Conservation (phyloP, 345 rosid genomes). For the Carallia pectinifolia region DNA sequence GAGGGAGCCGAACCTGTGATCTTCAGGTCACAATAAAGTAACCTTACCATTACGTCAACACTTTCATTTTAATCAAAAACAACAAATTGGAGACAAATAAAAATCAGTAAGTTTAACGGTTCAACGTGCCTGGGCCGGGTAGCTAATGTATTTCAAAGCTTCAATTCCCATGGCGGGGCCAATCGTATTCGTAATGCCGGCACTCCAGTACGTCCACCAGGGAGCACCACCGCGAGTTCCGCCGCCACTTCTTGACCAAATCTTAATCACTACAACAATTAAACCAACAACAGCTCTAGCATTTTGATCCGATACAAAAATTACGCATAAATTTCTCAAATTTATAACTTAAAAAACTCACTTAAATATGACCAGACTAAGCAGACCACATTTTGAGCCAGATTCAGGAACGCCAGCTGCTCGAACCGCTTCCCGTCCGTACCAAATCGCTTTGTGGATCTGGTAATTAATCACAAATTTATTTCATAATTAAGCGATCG, state of each 20-base stretch:
- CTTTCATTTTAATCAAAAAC: too few relatives aligned
- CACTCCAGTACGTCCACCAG: slow-evolving; percentile 96
- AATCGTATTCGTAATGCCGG: slow-evolving; percentile 94
- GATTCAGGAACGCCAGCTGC: slow-evolving; percentile 83
- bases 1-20: too few relatives aligned
- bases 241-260: slow-evolving; percentile 63
- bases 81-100: too few relatives aligned
- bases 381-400: slow-evolving; percentile 93
- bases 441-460: slow-evolving; percentile 91
- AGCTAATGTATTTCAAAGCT: slow-evolving; percentile 92
- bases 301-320: background rate
- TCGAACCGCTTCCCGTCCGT: slow-evolving; percentile 81
- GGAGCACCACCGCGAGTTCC: slow-evolving; percentile 62
- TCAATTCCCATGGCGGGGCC: slow-evolving; percentile 99
- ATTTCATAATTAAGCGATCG: too few relatives aligned
- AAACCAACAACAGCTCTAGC: background rate
- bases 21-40: too few relatives aligned
- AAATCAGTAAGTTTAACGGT: background rate
- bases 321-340: background rate
- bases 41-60: too few relatives aligned
- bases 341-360: slow-evolving; percentile 34
- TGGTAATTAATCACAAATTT: slow-evolving; percentile 13
- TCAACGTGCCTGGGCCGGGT: slow-evolving; percentile 86
- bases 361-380: slow-evolving; percentile 87
- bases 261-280: slow-evolving; percentile 61